Base-by-base conservation (phyloP, 2,329 filamentous ascomycete genomes). In the Trichophaea hybrida region DNA sequence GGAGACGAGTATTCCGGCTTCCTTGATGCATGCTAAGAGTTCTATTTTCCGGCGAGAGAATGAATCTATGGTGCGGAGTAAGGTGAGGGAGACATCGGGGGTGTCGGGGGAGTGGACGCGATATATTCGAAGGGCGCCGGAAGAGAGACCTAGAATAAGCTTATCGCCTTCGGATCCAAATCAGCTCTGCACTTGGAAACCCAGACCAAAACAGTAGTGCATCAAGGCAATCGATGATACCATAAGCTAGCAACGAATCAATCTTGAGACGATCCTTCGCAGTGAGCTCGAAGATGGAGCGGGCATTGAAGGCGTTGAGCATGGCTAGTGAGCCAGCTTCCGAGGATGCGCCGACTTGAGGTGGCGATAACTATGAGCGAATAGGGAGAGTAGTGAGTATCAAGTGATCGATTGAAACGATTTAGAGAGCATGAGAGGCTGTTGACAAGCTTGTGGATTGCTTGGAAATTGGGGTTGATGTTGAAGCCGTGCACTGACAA, bases 291-390 rank as follows among this genome's bases (percentile, higher is more conserved):
- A 97, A 86, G 72, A 98, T 91, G 65, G 90, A 87, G 71, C 88
- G 86, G 76, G 93, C 90, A 68, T 86, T 94, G 75, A 98, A 98
- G 71, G 93, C 93, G 74, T 91, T 94, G 74, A 98, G 85, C 93
- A 96, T 96, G 74, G 77, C 77, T 63, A 33, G 55, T 53, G 13
- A 37, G 50, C 50, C 50, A 53, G 50, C 48, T 50, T 24, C n/a
- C 48, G 15, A 17, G 7, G 15, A 17, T 4, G 48, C n/a, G 48
- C 31, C 48, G 48, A 50, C 31, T 50, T 12, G 13, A 50, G 48
- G 31, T 32, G 7, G 13, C 31, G 48, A 17, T 13, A 50, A 33
- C n/a, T 17, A 24, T 17, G 15, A 17, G 6, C 31, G n/a, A 24
- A 24, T 24, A n/a, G 15, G 48, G 15, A 24, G 48, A 32, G 48